Percentiles rank a stretch among this genome's conserved stretches.
These are phyloP conservation scores for Epipyxis sp. DNA, from an alignment of 108 stramenopile genomes.

Conservation along the genomic window DNA sequence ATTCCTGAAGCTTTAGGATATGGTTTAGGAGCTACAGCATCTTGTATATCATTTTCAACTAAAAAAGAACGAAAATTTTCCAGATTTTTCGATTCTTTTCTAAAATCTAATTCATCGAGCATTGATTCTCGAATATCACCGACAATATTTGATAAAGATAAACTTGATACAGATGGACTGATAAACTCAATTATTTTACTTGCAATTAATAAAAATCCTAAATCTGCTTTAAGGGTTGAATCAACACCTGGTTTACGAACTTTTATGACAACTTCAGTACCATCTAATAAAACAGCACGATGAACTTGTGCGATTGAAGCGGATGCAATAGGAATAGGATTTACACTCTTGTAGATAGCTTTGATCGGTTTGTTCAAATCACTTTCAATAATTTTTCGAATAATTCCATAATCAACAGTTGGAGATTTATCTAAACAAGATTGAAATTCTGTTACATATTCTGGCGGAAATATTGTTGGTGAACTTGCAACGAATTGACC, in stretches of 20 bases:
- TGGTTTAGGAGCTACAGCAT: constrained; percentile 67
- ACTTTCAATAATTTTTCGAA: constrained; percentile 66
- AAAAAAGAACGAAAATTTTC: constrained; percentile 81
- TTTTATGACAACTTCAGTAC: constrained; percentile 89
- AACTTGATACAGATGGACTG: constrained; percentile 79
- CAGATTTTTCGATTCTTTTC: constrained; percentile 79
- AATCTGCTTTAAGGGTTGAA: constrained; percentile 77
- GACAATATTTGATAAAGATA: constrained; percentile 72
- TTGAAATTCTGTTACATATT: constrained; percentile 69
- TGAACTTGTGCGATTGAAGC: constrained; percentile 91
- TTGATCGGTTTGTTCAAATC: constrained; percentile 71
- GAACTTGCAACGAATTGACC: constrained; percentile 89
- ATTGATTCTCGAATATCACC: constrained; percentile 77
- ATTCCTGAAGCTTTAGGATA: constrained; percentile 46
- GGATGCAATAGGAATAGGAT: constrained; percentile 73
- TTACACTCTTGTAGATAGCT: constrained; percentile 65
- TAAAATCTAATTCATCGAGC: constrained; percentile 89
- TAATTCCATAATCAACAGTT: constrained; percentile 70
- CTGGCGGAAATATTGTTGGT: constrained; percentile 65
- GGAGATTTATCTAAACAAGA: constrained; percentile 86
- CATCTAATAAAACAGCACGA: constrained; percentile 67
- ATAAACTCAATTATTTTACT: constrained; percentile 77
- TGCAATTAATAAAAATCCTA: constrained; percentile 82
- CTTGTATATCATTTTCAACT: constrained; percentile 57
- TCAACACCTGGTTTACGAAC: constrained; percentile 90